Conservation (phyloP, 148 eudicot species). For the Camellia sinensis region DNA sequence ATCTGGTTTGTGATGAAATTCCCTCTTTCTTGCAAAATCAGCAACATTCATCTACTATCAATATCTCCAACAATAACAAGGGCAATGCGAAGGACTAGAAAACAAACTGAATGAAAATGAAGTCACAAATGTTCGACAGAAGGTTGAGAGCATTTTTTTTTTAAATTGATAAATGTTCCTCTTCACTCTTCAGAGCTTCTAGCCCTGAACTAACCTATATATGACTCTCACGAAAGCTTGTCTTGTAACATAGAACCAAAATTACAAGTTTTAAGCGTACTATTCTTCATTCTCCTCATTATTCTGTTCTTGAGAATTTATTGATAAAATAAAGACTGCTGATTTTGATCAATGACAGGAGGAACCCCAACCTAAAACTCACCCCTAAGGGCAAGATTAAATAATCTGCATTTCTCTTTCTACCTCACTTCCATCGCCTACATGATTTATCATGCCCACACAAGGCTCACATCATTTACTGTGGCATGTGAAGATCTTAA, state of each 20-base stretch:
- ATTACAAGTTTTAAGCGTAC: background rate
- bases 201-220: background rate
- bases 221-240: background rate
- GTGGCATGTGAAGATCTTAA: too few relatives aligned
- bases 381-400: background rate
- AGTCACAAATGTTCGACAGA: background rate
- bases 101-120: background rate
- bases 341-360: background rate
- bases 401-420: background rate
- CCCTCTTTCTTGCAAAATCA: background rate
- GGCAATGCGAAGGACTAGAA: background rate
- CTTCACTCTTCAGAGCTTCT: background rate
- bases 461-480: too few relatives aligned
- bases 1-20: background rate
- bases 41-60: background rate
- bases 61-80: background rate
- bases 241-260: background rate
- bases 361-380: background rate
- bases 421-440: background rate
- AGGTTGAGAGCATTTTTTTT: background rate
- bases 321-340: background rate
- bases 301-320: background rate
- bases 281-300: background rate
- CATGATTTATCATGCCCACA: background rate
- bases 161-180: background rate